phyloP scores from a whole-genome alignment of 768 basidiomycete genomes.

The Lactarius tabidus region DNA sequence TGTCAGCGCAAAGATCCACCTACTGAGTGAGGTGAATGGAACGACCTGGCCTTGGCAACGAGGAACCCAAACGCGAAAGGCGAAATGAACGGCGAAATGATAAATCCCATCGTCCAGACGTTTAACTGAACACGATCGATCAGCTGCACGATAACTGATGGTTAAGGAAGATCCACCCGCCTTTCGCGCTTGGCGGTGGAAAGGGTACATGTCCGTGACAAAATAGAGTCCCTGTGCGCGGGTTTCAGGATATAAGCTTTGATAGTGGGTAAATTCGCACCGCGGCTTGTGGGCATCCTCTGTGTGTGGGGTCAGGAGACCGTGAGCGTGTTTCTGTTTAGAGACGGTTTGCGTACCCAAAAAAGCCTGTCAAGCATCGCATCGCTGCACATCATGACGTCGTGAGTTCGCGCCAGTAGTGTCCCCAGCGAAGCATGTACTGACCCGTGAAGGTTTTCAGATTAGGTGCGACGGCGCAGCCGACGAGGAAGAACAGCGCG shows the following conservation, averaged over 20 bases:
- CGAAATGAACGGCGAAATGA: slow-evolving; percentile 59
- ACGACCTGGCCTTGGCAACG: slow-evolving; percentile 47
- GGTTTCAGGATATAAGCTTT: neutral
- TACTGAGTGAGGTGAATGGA: slow-evolving; percentile 5
- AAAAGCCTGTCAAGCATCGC: slow-evolving; percentile 57
- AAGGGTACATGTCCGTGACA: slow-evolving; percentile 62
- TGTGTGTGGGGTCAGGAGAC: slow-evolving; percentile 2
- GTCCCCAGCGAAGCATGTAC: slow-evolving; percentile 31
- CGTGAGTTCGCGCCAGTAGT: neutral
- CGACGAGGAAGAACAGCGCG: slow-evolving; percentile 54
- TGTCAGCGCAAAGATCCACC: neutral
- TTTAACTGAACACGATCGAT: slow-evolving; percentile 44
- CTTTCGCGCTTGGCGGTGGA: slow-evolving; percentile 66
- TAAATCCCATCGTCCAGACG: slow-evolving; percentile 71
- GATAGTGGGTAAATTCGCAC: slow-evolving; percentile 27
- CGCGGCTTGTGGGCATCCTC: slow-evolving; percentile 60
- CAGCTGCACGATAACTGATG: neutral
- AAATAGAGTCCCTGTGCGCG: slow-evolving; percentile 49
- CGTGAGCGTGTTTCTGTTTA: neutral
- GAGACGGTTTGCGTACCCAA: slow-evolving; percentile 39
- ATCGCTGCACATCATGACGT: slow-evolving; percentile 37
- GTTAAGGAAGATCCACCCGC: slow-evolving; percentile 30
- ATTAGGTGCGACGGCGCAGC: slow-evolving; percentile 54
- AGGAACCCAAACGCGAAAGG: slow-evolving; percentile 69
- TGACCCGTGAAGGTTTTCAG: slow-evolving; percentile 54